Percentiles rank a stretch among this genome's conserved stretches.
Conservation (phyloP, 164 flowering plant species). For the Dillenia suffruticosa region DNA sequence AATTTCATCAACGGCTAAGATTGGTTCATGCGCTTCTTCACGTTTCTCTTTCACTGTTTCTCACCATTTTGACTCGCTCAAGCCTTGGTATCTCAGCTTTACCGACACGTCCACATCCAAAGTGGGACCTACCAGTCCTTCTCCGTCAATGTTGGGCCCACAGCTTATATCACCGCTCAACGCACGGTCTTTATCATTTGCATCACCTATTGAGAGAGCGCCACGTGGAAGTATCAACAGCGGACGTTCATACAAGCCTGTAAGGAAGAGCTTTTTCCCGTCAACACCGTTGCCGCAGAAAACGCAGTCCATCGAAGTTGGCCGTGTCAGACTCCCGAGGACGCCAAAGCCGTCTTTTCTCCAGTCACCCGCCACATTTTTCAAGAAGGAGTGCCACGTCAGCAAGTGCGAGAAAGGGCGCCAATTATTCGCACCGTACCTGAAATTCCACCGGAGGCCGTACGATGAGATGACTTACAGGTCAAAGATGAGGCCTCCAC, state of each 20-base stretch:
- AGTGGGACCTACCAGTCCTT: constrained; percentile 47
- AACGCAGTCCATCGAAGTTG: constrained; percentile 17
- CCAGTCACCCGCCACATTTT: constrained; percentile 82
- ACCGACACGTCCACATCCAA: constrained; percentile 56
- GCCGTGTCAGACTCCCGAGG: constrained; percentile 30
- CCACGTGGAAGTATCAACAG: constrained; percentile 43
- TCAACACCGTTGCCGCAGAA: constrained; percentile 69
- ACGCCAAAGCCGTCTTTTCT: constrained; percentile 86
- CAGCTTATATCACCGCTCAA: constrained; percentile 81
- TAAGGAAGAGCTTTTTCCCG: constrained; percentile 45
- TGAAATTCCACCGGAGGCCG: constrained; percentile 78
- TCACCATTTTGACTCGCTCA: constrained; percentile 76
- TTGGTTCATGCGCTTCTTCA: constrained; percentile 81
- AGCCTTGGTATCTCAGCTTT: constrained; percentile 88
- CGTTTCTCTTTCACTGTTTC: constrained; percentile 86
- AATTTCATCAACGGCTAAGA: constrained; percentile 42
- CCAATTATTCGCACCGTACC: constrained; percentile 59
- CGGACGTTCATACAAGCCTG: constrained; percentile 7
- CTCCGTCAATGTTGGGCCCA: constrained; percentile 44
- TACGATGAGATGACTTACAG: constrained; percentile 92
- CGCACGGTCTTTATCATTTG: constrained; percentile 89
- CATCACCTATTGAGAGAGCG: constrained; percentile 69
- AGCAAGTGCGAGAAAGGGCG: constrained; percentile 45
- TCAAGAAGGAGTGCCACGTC: constrained; percentile 47
- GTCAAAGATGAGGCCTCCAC: constrained; percentile 98